Conservation (phyloP, 352 stramenopile genomes). For the Aphanomyces euteiches region DNA sequence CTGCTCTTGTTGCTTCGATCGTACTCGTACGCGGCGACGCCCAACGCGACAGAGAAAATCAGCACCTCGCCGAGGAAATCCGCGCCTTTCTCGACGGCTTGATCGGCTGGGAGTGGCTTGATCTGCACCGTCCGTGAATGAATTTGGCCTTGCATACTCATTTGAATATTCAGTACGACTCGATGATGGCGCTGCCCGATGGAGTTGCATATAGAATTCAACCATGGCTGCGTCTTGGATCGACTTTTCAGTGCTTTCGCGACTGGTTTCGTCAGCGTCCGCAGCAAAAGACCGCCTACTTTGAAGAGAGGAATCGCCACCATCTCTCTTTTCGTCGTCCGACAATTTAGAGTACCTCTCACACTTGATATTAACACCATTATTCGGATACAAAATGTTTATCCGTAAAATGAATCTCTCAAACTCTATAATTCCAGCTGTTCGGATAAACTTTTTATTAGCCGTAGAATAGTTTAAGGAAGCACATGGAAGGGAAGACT, state of each 20-base stretch:
- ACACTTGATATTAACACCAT: too few species aligned
- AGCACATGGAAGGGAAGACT: too few species aligned
- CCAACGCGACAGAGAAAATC: constrained; percentile 75
- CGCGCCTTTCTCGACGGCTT: constrained; percentile 71
- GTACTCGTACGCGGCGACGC: constrained; percentile 70
- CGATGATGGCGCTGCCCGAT: constrained; percentile 68
- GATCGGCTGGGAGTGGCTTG: constrained; percentile 64
- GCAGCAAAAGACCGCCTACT: constrained; percentile 70
- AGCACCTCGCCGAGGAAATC: constrained; percentile 73
- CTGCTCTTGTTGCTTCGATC: constrained; percentile 52
- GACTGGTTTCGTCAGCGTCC: constrained; percentile 80
- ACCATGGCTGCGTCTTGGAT: constrained; percentile 67
- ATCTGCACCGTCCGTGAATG: constrained; percentile 54
- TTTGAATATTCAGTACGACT: constrained; percentile 64
- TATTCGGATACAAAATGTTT: too few species aligned
- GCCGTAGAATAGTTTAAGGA: too few species aligned
- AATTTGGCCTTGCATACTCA: constrained; percentile 71
- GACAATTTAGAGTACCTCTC: too few species aligned
- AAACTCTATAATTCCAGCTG: too few species aligned
- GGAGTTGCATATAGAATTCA: constrained; percentile 55
- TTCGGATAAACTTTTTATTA: too few species aligned
- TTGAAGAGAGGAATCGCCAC: constrained; percentile 73
- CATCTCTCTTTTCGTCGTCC: not conserved
- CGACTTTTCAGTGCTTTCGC: constrained; percentile 88
- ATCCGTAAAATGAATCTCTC: too few species aligned